Percentiles rank a stretch among this genome's conserved stretches.
These are phyloP conservation scores for Termitomyces sp. DNA, from an alignment of 768 basidiomycete genomes.

Conservation along the genomic window DNA sequence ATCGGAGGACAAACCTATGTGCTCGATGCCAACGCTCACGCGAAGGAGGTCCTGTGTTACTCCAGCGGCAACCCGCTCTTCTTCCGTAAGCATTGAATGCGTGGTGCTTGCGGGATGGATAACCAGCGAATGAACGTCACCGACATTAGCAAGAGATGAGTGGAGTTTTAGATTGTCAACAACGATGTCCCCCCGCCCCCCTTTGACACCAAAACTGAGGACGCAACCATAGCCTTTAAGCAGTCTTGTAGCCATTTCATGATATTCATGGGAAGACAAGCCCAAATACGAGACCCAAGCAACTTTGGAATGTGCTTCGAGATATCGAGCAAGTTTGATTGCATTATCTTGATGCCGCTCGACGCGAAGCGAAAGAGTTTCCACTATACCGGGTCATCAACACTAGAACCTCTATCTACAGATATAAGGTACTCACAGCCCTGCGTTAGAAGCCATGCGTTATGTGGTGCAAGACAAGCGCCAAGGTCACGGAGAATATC, in stretches of 20 bases:
- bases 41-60: slow-evolving; percentile 57
- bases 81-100: slow-evolving; percentile 46
- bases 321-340: slow-evolving; percentile 34
- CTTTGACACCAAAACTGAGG: slow-evolving; percentile 59
- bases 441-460: slow-evolving; percentile 52
- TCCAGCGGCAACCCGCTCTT: slow-evolving; percentile 46
- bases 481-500: slow-evolving; percentile 57
- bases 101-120: slow-evolving; percentile 64
- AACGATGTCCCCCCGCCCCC: slow-evolving; percentile 25
- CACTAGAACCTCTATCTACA: neutral
- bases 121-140: slow-evolving; percentile 56
- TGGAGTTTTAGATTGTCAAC: slow-evolving; percentile 35
- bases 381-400: slow-evolving; percentile 23
- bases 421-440: slow-evolving; percentile 22
- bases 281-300: slow-evolving; percentile 66
- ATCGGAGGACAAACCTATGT: slow-evolving; percentile 8
- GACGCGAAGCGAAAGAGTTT: slow-evolving; percentile 56
- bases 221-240: slow-evolving; percentile 53
- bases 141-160: slow-evolving; percentile 32
- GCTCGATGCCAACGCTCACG: slow-evolving; percentile 27
- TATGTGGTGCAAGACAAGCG: slow-evolving; percentile 48
- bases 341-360: slow-evolving; percentile 58
- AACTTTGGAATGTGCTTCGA: slow-evolving; percentile 50
- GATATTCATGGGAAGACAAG: slow-evolving; percentile 43
- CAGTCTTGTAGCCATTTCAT: slow-evolving; percentile 41